A percentile compares a stretch with the other conserved stretches of the same genome.
These are phyloP conservation scores for Schoenoplectus triqueter DNA, from an alignment of 202 grass and related monocot species.

Conservation along the genomic window DNA sequence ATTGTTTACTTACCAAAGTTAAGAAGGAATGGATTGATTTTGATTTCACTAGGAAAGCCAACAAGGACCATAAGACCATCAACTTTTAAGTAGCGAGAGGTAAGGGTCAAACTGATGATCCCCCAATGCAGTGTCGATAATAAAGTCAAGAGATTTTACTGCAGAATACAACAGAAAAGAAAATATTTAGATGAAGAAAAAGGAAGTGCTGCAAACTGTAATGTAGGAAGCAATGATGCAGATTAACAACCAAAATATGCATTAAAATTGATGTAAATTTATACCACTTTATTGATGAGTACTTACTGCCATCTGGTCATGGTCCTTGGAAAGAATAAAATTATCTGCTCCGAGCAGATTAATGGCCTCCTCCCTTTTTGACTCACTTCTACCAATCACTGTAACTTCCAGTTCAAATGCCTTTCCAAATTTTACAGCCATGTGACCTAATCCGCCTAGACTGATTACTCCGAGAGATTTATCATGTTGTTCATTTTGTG, in stretches of 20 bases:
- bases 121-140: constrained; percentile 48
- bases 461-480: constrained; percentile 56
- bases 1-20: constrained; percentile 33
- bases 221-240: background rate
- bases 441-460: constrained; percentile 52
- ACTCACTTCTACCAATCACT: constrained; percentile 48
- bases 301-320: constrained; percentile 48
- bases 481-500: constrained; percentile 56
- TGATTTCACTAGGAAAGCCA: constrained; percentile 52
- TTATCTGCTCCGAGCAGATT: constrained; percentile 47
- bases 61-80: constrained; percentile 48
- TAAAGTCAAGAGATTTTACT: constrained; percentile 46
- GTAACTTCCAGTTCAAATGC: constrained; percentile 51
- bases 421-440: constrained; percentile 56
- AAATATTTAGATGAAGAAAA: background rate
- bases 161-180: constrained; percentile 34
- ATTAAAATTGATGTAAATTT: constrained; percentile 15
- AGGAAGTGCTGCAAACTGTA: background rate
- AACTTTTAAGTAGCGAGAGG: constrained; percentile 48
- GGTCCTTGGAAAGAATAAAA: constrained; percentile 48
- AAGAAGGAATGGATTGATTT: constrained; percentile 35
- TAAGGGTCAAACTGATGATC: constrained; percentile 58
- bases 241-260: background rate
- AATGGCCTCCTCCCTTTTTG: constrained; percentile 47
- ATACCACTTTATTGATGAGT: background rate